Conservation (phyloP, 2,329 filamentous ascomycete species). For the Grosmannia huntii region DNA sequence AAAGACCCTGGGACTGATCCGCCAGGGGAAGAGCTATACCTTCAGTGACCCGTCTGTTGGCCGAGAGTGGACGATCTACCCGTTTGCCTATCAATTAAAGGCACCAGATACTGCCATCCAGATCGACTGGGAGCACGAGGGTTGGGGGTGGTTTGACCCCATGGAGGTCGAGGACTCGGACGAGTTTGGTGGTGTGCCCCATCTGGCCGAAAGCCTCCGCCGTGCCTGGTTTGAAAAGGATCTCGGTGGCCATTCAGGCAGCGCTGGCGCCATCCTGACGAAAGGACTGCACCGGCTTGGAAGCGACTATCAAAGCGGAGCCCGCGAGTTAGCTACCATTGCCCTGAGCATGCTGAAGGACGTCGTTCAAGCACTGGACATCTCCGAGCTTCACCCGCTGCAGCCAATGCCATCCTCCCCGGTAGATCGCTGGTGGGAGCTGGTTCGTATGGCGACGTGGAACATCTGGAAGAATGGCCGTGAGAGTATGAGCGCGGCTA, state of each 20-base stretch:
- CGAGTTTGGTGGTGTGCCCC: slow-evolving; percentile 39
- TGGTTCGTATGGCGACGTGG: slow-evolving; percentile 44
- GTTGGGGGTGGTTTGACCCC: slow-evolving; percentile 44
- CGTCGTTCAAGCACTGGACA: slow-evolving; percentile 25
- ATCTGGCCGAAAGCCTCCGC: slow-evolving; percentile 41
- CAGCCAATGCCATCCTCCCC: slow-evolving; percentile 1
- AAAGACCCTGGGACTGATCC: slow-evolving; percentile 34
- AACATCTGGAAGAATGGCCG: slow-evolving; percentile 52
- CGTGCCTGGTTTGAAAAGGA: slow-evolving; percentile 47
- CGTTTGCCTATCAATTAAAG: slow-evolving; percentile 45
- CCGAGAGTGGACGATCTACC: slow-evolving; percentile 49
- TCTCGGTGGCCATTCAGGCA: slow-evolving; percentile 21
- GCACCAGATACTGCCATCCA: slow-evolving; percentile 31
- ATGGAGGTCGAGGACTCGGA: slow-evolving; percentile 32
- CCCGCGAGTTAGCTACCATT: slow-evolving; percentile 41
- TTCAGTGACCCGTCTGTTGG: slow-evolving; percentile 40
- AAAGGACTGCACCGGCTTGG: slow-evolving; percentile 35
- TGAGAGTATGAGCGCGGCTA: slow-evolving; percentile 53
- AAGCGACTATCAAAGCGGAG: slow-evolving; percentile 45
- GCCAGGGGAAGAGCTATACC: slow-evolving; percentile 44
- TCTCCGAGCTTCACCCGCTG: background rate
- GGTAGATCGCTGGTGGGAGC: slow-evolving; percentile 38
- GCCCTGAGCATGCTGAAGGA: slow-evolving; percentile 37
- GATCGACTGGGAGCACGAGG: slow-evolving; percentile 51
- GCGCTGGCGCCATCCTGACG: slow-evolving; percentile 31